Conservation (phyloP, 2,329 filamentous ascomycete genomes). For the Aspergillus texensis region DNA sequence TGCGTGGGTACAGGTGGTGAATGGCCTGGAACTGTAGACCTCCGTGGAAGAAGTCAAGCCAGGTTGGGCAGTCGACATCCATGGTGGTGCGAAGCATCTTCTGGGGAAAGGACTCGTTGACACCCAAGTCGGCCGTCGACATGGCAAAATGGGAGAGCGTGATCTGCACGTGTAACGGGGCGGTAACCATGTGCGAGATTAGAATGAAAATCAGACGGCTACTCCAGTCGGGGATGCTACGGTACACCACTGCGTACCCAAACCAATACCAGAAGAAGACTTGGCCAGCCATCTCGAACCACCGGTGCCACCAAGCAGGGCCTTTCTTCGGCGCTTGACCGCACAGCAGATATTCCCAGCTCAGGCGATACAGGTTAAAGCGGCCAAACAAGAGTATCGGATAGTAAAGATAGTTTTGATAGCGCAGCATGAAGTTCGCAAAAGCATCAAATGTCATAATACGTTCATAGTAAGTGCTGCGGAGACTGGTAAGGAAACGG, state of each 20-base stretch:
- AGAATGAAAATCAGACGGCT: slow-evolving; percentile 74
- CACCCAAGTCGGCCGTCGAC: slow-evolving; percentile 84
- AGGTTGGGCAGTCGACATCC: slow-evolving; percentile 85
- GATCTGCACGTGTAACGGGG: slow-evolving; percentile 85
- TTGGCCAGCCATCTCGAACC: slow-evolving; percentile 75
- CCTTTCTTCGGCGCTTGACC: slow-evolving; percentile 74
- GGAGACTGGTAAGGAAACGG: slow-evolving; percentile 71
- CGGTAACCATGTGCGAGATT: slow-evolving; percentile 77
- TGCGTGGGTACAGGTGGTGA: slow-evolving; percentile 80
- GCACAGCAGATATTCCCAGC: slow-evolving; percentile 74
- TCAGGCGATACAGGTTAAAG: slow-evolving; percentile 84
- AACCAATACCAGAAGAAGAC: slow-evolving; percentile 85
- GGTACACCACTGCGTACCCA: slow-evolving; percentile 79
- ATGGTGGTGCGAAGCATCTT: slow-evolving; percentile 91
- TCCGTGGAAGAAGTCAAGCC: slow-evolving; percentile 88
- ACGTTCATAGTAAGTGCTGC: slow-evolving; percentile 81
- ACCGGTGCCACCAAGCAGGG: slow-evolving; percentile 80
- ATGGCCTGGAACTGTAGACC: slow-evolving; percentile 89
- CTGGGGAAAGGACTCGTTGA: slow-evolving; percentile 83
- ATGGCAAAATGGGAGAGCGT: slow-evolving; percentile 92
- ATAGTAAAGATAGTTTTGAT: slow-evolving; percentile 84
- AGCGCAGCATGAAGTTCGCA: slow-evolving; percentile 70
- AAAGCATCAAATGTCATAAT: slow-evolving; percentile 76
- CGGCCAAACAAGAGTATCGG: slow-evolving; percentile 77
- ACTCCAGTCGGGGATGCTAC: slow-evolving; percentile 68